Evolutionary conservation across 148 eudicot genomes (phyloP), one percentile per base, ranked within the genome.

Genomic region (Dysphania ambrosioides): DNA sequence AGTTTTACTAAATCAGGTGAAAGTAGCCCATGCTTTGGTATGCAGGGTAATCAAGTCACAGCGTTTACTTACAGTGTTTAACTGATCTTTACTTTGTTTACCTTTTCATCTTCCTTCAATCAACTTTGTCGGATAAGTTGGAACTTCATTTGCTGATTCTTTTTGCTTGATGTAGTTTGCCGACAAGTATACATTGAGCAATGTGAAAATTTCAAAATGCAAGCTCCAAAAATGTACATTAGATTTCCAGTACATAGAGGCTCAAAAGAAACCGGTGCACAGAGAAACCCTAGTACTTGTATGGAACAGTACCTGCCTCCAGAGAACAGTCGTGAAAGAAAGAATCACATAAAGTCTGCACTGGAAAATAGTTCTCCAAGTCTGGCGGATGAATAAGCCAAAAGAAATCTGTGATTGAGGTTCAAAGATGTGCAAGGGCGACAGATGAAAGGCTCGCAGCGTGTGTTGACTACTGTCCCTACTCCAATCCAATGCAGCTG

Each of bases 131-230:
- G 23, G 41, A 26, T 9, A 23, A 42, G 68, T 44, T 30, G 56
- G 24, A 8, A 55, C 23, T 10, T 36, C 27, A 56, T 32, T 34
- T 23, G 55, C 42, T 71, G 11, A 72, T 57, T 64, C n/a, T 51
- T 55, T 55, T 59, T 51, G 18, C 29, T 38, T 16, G 9, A 10
- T 67, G 13, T 80, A 93, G 98, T 81, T 86, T 85, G 77, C 71
- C 35, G 85, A 88, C 80, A 89, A 88, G 82, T 80, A 77, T 79
- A 80, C 78, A 55, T 29, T 93, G 78, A 88, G 94, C 62, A 74
- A 16, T 13, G 91, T 89, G 70, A 88, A 79, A 79, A 89, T 93
- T 29, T 87, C 98, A 21, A 89, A 89, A 81, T 93, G 98, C 72
- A 89, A 88, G 84, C 78, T 77, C 27, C 85, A 58, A 70, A 84